Base-by-base conservation (phyloP, 1,284 basidiomycete genomes). In the Somion occarium region DNA sequence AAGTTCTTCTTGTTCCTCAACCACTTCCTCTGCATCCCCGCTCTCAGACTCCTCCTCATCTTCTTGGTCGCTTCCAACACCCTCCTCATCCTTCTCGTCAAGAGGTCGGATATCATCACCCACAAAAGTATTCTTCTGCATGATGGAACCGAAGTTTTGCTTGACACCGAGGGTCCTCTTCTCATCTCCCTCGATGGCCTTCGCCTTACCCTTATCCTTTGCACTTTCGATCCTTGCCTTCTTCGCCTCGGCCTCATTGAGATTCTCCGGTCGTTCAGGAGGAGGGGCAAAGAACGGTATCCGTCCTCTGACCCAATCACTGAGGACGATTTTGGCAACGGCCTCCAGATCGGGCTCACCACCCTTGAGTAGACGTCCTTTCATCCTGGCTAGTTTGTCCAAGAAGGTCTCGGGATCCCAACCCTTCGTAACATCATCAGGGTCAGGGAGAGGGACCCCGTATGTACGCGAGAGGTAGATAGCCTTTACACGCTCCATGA, bases 221-320 rank as follows among this genome's bases (percentile, higher is more conserved):
- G 44, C 58, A 61, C 52, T 68, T 67, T 66, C 77, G 49, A 74
- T 76, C 44, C 71, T 73, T 55, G 61, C 70, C 56, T 79, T 82
- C 54, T 80, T 83, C 52, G 74, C 81, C 68, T 88, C 86, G 11
- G 70, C 68, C 61, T 73, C 72, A 63, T 87, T 88, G 50, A 88
- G 69, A 56, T 82, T 84, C 54, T 83, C 83, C 11, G 85, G 65
- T 45, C 87, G 72, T 65, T 88, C 85, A 48, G 89, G 88, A 12
- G 92, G 91, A 9, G 86, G 65, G 20, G 91, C 90, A 60, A 93
- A 94, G 73, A 83, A 94, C 26, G 91, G 92, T 62, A 95, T 92
- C 61, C 94, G 90, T 22, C 97, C 97, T 50, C 97, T 79, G 53
- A 98, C 94, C 97, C 97, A 99, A 69, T 99, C 97, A 68, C 90